Conservation (phyloP, 768 basidiomycete genomes). For the Boletales sp. region DNA sequence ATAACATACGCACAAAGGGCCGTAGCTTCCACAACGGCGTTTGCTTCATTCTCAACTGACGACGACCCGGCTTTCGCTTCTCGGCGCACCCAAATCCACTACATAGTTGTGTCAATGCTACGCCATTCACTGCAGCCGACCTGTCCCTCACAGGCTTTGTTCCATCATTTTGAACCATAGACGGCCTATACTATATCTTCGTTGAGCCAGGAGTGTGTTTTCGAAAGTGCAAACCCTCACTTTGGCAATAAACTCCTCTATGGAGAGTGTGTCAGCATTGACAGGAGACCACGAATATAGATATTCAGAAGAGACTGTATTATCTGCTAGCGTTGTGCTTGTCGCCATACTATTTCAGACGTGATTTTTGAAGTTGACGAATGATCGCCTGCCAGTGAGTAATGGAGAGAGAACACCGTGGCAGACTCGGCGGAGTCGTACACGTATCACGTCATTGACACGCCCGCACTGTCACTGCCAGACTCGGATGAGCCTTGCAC, state of each 20-base stretch:
- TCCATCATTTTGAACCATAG: constrained; percentile 76
- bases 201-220: not conserved
- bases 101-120: not conserved
- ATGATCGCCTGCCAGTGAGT: not conserved
- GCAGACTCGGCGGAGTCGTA: no score
- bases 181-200: constrained; percentile 58
- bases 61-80: constrained; percentile 7
- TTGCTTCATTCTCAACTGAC: constrained; percentile 9
- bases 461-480: no score
- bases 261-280: constrained; percentile 32
- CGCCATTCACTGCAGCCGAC: not conserved
- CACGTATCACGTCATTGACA: not conserved
- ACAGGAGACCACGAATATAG: constrained; percentile 49
- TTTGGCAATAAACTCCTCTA: constrained; percentile 56
- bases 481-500: no score
- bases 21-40: constrained; percentile 46
- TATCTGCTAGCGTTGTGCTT: constrained; percentile 30
- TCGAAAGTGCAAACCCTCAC: constrained; percentile 24
- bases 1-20: constrained; percentile 35
- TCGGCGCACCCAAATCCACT: constrained; percentile 67
- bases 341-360: constrained; percentile 8
- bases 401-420: no score
- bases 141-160: constrained; percentile 57
- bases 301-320: constrained; percentile 39
- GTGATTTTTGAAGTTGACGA: not conserved